Evolutionary conservation across 179 eudicot species (phyloP), one percentile per base, ranked within the genome.

Genomic region (Drosera spatulata): DNA sequence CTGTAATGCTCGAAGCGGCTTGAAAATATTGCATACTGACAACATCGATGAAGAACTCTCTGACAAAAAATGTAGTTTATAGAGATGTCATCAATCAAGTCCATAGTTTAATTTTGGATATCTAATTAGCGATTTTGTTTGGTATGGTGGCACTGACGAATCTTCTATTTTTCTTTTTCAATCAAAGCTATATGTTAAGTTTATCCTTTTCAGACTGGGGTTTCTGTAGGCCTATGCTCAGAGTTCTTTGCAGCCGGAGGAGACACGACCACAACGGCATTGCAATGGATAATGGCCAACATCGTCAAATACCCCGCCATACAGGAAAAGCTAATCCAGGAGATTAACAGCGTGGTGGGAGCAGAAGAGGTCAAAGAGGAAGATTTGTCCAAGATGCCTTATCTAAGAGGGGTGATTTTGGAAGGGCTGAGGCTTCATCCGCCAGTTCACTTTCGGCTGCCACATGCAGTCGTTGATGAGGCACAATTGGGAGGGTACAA

Each of bases 241-340:
- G 62, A 65, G 56, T 65, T 65, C 14, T 10, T 65, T 7, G 58
- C 48, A 39, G 69, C 62, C 6, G 69, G 69, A 1, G 50, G 48
- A 2, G 69, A 65, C 56, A 65, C 69, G 8, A 56, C 69, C 41
- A 40, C 69, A 8, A 65, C 69, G 4, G 56, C 62, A 3, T 50
- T 65, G 56, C 69, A 65, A 43, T 65, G 69, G 61, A 65, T 65
- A 4, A 50, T 65, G 37, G 69, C 69, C 39, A 65, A 56, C 37
- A 12, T 65, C 2, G 69, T 65, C 48, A 22, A 22, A 22, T 1
- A 22, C 33, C 33, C 33, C 33, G 33, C 33, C 33, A 22, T 22
- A 22, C 33, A 65, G 50, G 38, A 48, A 2, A 57, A 57, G 62
- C 40, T 65, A n/a, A 39, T 45, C 14, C 9, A 57, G 7, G 69